A percentile compares a stretch with the other conserved stretches of the same genome.
Conservation (phyloP, 2,329 filamentous ascomycete genomes). For the Trichoderma atrobrunneum region DNA sequence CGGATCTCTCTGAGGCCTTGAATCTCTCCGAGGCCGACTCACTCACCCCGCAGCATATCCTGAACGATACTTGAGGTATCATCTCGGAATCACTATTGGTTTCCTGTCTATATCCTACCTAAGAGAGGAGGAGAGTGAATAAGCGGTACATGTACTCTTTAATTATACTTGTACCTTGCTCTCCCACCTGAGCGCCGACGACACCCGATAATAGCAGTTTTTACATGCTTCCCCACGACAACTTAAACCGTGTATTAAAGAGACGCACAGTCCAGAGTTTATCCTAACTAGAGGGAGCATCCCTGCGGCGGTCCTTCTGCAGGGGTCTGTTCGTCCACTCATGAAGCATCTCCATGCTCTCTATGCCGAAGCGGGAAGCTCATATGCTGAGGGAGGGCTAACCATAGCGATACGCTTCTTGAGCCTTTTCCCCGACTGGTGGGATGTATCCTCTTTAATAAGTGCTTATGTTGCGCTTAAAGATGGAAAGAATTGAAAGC, state of each 20-base stretch:
- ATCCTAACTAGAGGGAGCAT: neutral
- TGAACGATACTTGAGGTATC: neutral
- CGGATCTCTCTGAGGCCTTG: neutral
- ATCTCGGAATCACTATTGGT: neutral
- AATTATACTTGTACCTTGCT: neutral
- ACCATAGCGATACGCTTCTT: neutral
- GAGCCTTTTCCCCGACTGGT: neutral
- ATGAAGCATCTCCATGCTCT: neutral
- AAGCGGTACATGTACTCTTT: neutral
- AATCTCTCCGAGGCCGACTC: neutral
- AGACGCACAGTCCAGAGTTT: neutral
- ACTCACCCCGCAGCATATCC: neutral
- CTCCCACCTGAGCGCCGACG: neutral
- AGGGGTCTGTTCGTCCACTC: neutral
- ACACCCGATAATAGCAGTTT: neutral
- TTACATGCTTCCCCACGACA: neutral
- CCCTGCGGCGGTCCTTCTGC: neutral
- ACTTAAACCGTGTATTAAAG: neutral
- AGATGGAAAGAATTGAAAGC: neutral
- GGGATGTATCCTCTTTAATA: neutral
- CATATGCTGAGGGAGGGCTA: neutral
- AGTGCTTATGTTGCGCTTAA: neutral
- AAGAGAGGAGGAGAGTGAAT: neutral
- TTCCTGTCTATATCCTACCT: neutral
- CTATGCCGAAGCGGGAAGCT: slow-evolving; percentile 20